A percentile compares a stretch with the other conserved stretches of the same genome.
phyloP scores from a whole-genome alignment of 176 grass and related monocot species.

The Bothriochloa decipiens region DNA sequence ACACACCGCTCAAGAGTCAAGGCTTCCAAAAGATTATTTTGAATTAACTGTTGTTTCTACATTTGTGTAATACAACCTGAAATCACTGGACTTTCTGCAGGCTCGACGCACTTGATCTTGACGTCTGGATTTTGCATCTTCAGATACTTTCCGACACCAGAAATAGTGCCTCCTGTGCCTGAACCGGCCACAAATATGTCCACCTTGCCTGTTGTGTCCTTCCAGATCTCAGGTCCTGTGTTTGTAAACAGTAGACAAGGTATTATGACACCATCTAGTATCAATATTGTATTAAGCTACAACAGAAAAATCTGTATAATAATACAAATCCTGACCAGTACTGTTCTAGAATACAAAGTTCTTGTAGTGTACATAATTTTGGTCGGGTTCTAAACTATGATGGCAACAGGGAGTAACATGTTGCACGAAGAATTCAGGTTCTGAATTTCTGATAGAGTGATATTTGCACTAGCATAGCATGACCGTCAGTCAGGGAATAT shows the following conservation, averaged over 20 bases:
- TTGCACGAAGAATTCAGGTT: neutral
- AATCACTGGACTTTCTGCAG: slow-evolving; percentile 71
- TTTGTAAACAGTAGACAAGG: neutral
- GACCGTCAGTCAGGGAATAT: neutral
- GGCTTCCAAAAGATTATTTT: no score
- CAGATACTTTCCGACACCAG: slow-evolving; percentile 73
- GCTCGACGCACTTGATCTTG: slow-evolving; percentile 76
- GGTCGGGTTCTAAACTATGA: neutral
- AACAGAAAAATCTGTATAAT: neutral
- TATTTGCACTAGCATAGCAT: neutral
- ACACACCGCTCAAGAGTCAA: no score
- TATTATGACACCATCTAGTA: neutral
- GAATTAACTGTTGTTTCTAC: no score
- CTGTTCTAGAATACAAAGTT: neutral
- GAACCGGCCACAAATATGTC: slow-evolving; percentile 60
- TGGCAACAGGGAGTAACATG: neutral
- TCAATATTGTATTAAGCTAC: neutral
- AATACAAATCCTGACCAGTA: neutral
- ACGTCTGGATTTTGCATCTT: slow-evolving; percentile 62
- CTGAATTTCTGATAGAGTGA: neutral
- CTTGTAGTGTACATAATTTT: neutral
- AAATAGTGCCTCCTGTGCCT: slow-evolving; percentile 69
- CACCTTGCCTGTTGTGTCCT: slow-evolving; percentile 59
- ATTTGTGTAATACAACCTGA: slow-evolving; percentile 45
- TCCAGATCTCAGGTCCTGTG: slow-evolving; percentile 71